Percentiles rank a stretch among this genome's conserved stretches.
Conservation (phyloP, 768 basidiomycete species). For the Lentinula boryana region DNA sequence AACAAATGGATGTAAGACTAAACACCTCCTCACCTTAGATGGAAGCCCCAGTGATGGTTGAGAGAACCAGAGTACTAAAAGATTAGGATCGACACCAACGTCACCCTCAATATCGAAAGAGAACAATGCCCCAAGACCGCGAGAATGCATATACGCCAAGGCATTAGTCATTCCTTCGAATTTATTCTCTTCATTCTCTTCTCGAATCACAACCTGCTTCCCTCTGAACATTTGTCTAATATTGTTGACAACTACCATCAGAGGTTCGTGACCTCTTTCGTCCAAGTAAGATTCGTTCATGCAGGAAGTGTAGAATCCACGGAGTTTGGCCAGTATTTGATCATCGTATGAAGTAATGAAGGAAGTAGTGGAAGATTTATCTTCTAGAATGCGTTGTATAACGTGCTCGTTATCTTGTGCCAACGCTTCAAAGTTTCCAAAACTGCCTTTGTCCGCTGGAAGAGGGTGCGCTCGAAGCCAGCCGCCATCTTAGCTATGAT, state of each 20-base stretch:
- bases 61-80: slow-evolving; percentile 80
- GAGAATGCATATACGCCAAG: slow-evolving; percentile 80
- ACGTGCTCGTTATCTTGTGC: slow-evolving; percentile 72
- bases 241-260: slow-evolving; percentile 60
- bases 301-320: slow-evolving; percentile 75
- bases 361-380: slow-evolving; percentile 27
- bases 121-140: slow-evolving; percentile 74
- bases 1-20: background rate
- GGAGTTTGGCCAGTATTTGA: slow-evolving; percentile 57
- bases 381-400: slow-evolving; percentile 66
- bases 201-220: slow-evolving; percentile 33
- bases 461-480: slow-evolving; percentile 83
- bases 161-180: slow-evolving; percentile 71
- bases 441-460: slow-evolving; percentile 76
- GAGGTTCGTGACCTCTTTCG: slow-evolving; percentile 62
- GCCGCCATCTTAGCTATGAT: slow-evolving; percentile 62
- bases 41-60: slow-evolving; percentile 81
- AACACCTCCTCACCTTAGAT: slow-evolving; percentile 54
- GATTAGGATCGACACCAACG: slow-evolving; percentile 77
- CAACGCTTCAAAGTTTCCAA: slow-evolving; percentile 68
- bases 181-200: slow-evolving; percentile 19
- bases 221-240: slow-evolving; percentile 57
- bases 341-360: slow-evolving; percentile 39
- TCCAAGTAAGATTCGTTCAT: slow-evolving; percentile 74
- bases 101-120: slow-evolving; percentile 87